phyloP scores from a whole-genome alignment of 129 eudicot genomes.

The Helichrysum umbraculigerum region DNA sequence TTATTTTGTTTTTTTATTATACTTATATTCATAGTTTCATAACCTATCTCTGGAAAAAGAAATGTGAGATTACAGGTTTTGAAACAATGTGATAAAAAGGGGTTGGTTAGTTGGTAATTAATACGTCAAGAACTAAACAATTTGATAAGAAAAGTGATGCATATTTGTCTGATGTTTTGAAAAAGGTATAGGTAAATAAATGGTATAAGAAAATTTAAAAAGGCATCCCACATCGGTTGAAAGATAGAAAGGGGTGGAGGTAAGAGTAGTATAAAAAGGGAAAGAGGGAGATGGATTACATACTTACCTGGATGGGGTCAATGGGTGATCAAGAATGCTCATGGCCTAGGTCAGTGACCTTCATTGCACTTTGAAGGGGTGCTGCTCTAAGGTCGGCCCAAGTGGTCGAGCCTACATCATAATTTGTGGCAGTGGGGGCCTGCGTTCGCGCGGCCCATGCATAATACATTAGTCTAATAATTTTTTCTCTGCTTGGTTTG shows the following conservation, averaged over 20 bases:
- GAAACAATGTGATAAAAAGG: neutral
- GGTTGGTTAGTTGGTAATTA: neutral
- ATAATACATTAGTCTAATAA: neutral
- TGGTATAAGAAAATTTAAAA: too few species aligned
- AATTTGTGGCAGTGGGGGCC: slow-evolving; percentile 54
- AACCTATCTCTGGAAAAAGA: neutral
- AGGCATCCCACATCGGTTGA: slow-evolving; percentile 14
- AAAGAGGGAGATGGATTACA: neutral
- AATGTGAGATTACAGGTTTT: too few species aligned
- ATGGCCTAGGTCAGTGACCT: slow-evolving; percentile 43
- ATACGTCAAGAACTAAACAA: too few species aligned
- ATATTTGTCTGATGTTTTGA: neutral
- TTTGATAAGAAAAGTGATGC: neutral
- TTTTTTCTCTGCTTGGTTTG: neutral
- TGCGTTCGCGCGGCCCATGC: slow-evolving; percentile 63
- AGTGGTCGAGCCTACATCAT: slow-evolving; percentile 50
- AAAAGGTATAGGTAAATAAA: too few species aligned
- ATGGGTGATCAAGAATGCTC: slow-evolving; percentile 36
- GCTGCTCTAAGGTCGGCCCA: slow-evolving; percentile 37
- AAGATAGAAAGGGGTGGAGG: neutral
- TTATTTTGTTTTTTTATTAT: too few species aligned
- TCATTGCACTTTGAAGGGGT: slow-evolving; percentile 39
- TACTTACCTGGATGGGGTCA: slow-evolving; percentile 52
- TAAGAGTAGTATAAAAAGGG: slow-evolving; percentile 7
- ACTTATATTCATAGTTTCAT: too few species aligned